These are phyloP conservation scores for Pseudozyma sp. DNA, from an alignment of 1,284 basidiomycete genomes.

Conservation along the genomic window DNA sequence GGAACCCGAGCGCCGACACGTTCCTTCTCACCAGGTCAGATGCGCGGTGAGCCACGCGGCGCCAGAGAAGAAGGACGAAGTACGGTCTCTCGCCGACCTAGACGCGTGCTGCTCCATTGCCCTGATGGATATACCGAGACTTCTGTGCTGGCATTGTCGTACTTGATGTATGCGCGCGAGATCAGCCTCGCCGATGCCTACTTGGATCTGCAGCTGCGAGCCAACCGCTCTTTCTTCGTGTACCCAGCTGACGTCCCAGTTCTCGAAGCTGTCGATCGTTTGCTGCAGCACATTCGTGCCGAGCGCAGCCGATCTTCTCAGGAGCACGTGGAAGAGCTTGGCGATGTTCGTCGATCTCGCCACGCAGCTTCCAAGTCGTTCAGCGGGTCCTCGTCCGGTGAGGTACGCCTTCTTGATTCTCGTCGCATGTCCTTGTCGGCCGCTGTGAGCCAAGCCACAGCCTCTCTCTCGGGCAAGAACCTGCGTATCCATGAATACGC, in stretches of 20 bases:
- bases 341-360: slow-evolving; percentile 17
- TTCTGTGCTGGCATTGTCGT: slow-evolving; percentile 84
- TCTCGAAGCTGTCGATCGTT: slow-evolving; percentile 80
- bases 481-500: not conserved
- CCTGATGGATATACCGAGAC: slow-evolving; percentile 79
- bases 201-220: slow-evolving; percentile 78
- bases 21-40: slow-evolving; percentile 32
- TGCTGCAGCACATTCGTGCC: slow-evolving; percentile 63
- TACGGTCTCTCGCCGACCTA: slow-evolving; percentile 16
- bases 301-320: slow-evolving; percentile 14
- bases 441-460: slow-evolving; percentile 1
- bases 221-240: slow-evolving; percentile 83
- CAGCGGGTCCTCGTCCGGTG: slow-evolving; percentile 14
- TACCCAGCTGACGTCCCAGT: slow-evolving; percentile 84
- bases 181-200: slow-evolving; percentile 84
- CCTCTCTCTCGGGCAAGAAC: not conserved
- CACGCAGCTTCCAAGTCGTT: slow-evolving; percentile 32
- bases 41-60: slow-evolving; percentile 18
- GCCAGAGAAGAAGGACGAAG: slow-evolving; percentile 3
- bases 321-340: slow-evolving; percentile 7
- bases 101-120: slow-evolving; percentile 67
- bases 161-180: slow-evolving; percentile 83
- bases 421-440: slow-evolving; percentile 29
- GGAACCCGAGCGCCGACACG: slow-evolving; percentile 26
- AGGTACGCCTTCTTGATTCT: slow-evolving; percentile 9